These are phyloP conservation scores for Umbelopsis isabellina DNA, from an alignment of 192 early-diverging fungal species.

Conservation along the genomic window DNA sequence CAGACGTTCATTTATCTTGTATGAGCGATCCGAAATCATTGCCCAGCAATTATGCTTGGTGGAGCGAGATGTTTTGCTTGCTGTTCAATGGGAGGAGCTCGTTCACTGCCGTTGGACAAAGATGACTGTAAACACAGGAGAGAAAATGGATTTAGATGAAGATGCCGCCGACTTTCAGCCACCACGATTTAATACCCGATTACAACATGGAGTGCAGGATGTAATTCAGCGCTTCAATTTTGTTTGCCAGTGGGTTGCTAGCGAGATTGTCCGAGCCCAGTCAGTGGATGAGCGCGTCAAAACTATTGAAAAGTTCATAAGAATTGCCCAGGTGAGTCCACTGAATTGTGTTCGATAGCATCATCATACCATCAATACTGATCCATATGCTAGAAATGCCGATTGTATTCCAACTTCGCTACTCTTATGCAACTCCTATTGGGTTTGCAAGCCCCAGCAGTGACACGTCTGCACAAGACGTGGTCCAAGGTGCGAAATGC, in stretches of 20 bases:
- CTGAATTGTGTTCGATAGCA: no score
- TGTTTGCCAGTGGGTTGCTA: slow-evolving; percentile 60
- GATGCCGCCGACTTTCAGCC: not conserved
- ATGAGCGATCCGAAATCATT: slow-evolving; percentile 50
- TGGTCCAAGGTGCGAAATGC: slow-evolving; percentile 51
- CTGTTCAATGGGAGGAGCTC: slow-evolving; percentile 57
- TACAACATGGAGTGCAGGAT: slow-evolving; percentile 31
- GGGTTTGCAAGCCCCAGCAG: slow-evolving; percentile 57
- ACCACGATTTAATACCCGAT: not conserved
- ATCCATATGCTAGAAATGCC: slow-evolving; percentile 50
- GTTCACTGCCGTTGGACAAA: slow-evolving; percentile 59
- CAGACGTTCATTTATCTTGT: slow-evolving; percentile 36
- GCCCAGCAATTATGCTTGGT: slow-evolving; percentile 63
- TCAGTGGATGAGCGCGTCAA: slow-evolving; percentile 49
- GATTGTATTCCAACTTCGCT: slow-evolving; percentile 59
- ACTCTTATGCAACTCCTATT: slow-evolving; percentile 63
- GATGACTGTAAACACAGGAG: slow-evolving; percentile 33
- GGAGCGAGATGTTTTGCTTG: slow-evolving; percentile 51
- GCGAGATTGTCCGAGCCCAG: slow-evolving; percentile 51
- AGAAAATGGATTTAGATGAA: slow-evolving; percentile 1
- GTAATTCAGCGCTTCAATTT: slow-evolving; percentile 46
- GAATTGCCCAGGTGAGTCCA: slow-evolving; percentile 54
- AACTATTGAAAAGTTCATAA: slow-evolving; percentile 66
- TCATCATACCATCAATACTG: not conserved
- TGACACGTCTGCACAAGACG: slow-evolving; percentile 55